These are phyloP conservation scores for Nakaseomyces uthaithaninus DNA, from an alignment of 1,139 yeast species.

Conservation along the genomic window DNA sequence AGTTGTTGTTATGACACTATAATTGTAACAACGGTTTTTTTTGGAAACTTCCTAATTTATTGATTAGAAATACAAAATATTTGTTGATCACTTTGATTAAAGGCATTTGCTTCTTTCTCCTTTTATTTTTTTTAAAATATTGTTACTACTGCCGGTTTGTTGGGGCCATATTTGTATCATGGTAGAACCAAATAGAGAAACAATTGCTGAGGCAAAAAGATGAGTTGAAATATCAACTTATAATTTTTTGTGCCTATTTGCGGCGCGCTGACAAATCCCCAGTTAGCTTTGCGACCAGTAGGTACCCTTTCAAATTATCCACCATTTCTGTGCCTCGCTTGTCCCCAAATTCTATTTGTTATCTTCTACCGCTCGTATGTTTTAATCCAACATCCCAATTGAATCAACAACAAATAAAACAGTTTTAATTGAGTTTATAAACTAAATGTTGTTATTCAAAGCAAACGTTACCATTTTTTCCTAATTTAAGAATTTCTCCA, in stretches of 20 bases:
- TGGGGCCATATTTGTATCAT: slow-evolving; percentile 6
- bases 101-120: no score
- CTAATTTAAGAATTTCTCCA: neutral
- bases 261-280: slow-evolving; percentile 5
- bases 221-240: neutral
- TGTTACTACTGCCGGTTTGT: slow-evolving; percentile 3
- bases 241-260: neutral
- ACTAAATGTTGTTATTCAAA: neutral
- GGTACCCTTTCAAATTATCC: neutral
- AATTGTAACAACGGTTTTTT: no score
- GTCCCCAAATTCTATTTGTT: slow-evolving; percentile 3
- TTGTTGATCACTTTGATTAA: no score
- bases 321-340: slow-evolving; percentile 1
- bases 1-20: no score
- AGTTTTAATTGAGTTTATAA: neutral
- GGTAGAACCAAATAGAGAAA: slow-evolving; percentile 5
- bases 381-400: neutral
- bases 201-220: slow-evolving; percentile 2
- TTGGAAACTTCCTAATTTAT: neutral
- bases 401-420: no score
- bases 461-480: neutral
- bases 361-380: slow-evolving; percentile 4
- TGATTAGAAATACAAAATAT: neutral
- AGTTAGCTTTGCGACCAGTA: slow-evolving; percentile 5
- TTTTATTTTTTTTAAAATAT: slow-evolving; percentile 3